Base-by-base conservation (phyloP, 768 basidiomycete species). In the Mycena amicta region DNA sequence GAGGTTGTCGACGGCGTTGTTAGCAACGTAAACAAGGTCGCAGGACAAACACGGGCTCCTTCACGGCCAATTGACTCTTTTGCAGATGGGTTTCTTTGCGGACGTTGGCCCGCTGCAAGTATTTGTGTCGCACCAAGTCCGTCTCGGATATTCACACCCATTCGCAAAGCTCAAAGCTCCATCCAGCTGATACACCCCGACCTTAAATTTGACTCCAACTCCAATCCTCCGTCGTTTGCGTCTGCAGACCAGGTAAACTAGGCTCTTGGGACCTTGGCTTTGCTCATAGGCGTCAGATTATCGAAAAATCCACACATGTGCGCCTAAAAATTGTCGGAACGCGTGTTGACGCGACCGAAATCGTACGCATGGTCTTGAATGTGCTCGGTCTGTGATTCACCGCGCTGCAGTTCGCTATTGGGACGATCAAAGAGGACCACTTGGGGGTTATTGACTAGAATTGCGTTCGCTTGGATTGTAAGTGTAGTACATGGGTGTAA, bases 271-370 rank as follows among this genome's bases (percentile, higher is more conserved):
- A 28, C 55, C 23, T n/a, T 13, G 13, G 30, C n/a, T 55, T n/a
- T 27, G 47, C 22, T 26, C 29, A 5, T 18, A 16, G 27, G 2
- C 20, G 22, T 25, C 64, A 93, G 90, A 89, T 93, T 62, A 95
- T 98, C 60, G 92, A 95, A 72, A 95, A 95, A 74, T 93, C 94
- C 64, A 93, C 93, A 0, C 86, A 88, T 52, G 87, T 98, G 50
- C 86, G 97, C 37, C 82, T 98, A 72, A 96, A 98, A 76, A 93
- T 99, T 43, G 95, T 99, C n/a, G 97, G 97, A 29, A 97, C 95
- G 23, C 87, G 95, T 69, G 93, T 98, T 3, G 97, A 99, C 70
- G 95, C 95, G 30, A 98, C 95, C 23, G 95, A 98, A 74, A 97
- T 99, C 66, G 95, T 95, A 70, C 64, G 93, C 77, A 6, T 20